Percentiles rank a stretch among this genome's conserved stretches.
Conservation (phyloP, 2,329 filamentous ascomycete genomes). For the Nothophaeocryptopus gaeumannii region DNA sequence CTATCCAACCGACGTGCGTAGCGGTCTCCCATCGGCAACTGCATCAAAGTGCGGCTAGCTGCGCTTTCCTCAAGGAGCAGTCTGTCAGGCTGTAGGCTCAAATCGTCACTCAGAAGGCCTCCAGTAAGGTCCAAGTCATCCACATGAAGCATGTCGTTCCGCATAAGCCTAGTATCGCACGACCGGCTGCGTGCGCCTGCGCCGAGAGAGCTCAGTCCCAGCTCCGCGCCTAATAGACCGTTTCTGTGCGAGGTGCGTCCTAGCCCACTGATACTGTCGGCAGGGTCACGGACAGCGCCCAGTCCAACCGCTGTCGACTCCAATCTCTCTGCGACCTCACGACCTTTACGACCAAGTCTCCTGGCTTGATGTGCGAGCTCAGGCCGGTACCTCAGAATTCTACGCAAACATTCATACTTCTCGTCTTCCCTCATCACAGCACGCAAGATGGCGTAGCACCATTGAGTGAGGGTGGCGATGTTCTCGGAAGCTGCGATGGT, state of each 20-base stretch:
- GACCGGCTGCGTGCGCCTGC: neutral
- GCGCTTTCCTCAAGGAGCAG: constrained; percentile 3
- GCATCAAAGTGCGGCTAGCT: constrained; percentile 2
- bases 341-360: constrained; percentile 10
- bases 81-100: constrained; percentile 1
- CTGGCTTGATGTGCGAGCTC: constrained; percentile 11
- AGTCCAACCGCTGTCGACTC: neutral
- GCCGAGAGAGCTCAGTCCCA: neutral
- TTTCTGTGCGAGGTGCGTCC: neutral
- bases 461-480: constrained; percentile 14
- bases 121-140: neutral
- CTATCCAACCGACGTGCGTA: constrained; percentile 8
- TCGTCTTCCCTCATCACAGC: constrained; percentile 12
- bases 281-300: neutral
- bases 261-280: neutral
- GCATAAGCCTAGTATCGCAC: neutral
- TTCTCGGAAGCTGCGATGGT: constrained; percentile 10
- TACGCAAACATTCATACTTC: constrained; percentile 9
- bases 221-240: neutral
- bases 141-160: neutral
- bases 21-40: constrained; percentile 12
- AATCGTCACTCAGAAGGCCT: neutral
- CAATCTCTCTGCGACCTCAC: constrained; percentile 11
- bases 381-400: constrained; percentile 7
- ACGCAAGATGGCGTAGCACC: constrained; percentile 16